A percentile compares a stretch with the other conserved stretches of the same genome.
Conservation (phyloP, 352 stramenopile genomes). For the Pythium utonaiense region DNA sequence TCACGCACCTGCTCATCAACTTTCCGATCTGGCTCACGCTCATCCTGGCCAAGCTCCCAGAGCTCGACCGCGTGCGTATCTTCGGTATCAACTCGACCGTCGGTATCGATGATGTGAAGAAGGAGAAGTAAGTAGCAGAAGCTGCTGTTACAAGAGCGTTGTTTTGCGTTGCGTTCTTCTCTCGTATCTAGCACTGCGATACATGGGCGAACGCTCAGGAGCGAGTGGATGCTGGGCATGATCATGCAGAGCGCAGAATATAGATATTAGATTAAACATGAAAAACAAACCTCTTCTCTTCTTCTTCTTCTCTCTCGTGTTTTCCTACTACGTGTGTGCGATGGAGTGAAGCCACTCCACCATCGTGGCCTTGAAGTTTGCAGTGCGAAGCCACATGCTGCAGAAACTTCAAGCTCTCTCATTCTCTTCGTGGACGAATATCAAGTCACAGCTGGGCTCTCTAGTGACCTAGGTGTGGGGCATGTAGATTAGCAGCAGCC, state of each 20-base stretch:
- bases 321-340: conserved; percentile 9
- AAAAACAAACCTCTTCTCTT: conserved; percentile 19
- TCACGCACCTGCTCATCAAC: conserved; percentile 85
- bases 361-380: not conserved
- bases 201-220: not conserved
- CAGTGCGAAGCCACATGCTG: not conserved
- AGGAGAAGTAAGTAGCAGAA: conserved; percentile 36
- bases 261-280: conserved; percentile 58
- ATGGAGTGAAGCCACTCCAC: not conserved
- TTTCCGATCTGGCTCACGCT: conserved; percentile 89
- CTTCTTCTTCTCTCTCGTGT: conserved; percentile 8
- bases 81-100: conserved; percentile 96
- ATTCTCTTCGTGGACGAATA: conserved; percentile 2
- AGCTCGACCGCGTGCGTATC: conserved; percentile 93
- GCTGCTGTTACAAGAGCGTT: not conserved
- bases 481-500: conserved; percentile 65
- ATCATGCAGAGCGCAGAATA: conserved; percentile 27
- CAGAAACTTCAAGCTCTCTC: not conserved
- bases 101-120: conserved; percentile 90
- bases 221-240: not conserved
- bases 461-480: conserved; percentile 7
- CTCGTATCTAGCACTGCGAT: conserved; percentile 1
- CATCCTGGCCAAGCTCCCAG: conserved; percentile 91
- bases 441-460: conserved; percentile 11
- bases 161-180: not conserved